phyloP scores from a whole-genome alignment of 1,284 basidiomycete species.

The Ustilago trichophora region DNA sequence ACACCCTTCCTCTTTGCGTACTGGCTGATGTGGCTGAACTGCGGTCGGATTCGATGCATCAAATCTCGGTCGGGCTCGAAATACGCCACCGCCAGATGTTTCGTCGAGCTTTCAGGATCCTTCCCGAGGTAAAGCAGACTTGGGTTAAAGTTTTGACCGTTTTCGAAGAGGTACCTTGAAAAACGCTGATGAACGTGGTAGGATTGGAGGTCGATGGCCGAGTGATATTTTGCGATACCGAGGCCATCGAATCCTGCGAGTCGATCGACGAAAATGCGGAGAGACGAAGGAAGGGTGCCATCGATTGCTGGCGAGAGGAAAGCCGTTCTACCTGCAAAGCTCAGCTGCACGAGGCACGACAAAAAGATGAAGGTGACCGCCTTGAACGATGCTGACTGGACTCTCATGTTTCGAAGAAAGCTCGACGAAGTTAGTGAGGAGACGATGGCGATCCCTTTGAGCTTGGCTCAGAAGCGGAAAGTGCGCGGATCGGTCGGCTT shows the following conservation, averaged over 20 bases:
- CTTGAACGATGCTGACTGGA: no score
- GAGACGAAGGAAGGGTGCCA: background rate
- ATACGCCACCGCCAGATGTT: conserved; percentile 1
- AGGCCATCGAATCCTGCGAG: background rate
- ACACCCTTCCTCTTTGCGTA: background rate
- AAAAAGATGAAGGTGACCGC: no score
- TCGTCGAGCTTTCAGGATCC: background rate
- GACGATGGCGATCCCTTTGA: no score
- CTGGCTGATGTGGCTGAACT: no score
- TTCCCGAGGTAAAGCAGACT: background rate
- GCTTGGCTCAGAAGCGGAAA: no score
- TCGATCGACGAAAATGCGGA: background rate
- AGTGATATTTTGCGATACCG: background rate
- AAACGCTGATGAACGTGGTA: background rate
- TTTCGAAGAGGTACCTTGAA: background rate
- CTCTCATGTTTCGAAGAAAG: no score
- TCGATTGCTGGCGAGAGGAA: no score
- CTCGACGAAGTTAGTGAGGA: no score
- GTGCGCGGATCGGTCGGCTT: no score
- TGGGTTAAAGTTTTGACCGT: background rate
- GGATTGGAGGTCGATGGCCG: background rate
- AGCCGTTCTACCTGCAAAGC: no score
- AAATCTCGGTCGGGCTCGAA: background rate
- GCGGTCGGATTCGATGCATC: background rate
- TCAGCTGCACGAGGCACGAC: no score